Conservation (phyloP, 257 asterid genomes). For the Gentiana dahurica region DNA sequence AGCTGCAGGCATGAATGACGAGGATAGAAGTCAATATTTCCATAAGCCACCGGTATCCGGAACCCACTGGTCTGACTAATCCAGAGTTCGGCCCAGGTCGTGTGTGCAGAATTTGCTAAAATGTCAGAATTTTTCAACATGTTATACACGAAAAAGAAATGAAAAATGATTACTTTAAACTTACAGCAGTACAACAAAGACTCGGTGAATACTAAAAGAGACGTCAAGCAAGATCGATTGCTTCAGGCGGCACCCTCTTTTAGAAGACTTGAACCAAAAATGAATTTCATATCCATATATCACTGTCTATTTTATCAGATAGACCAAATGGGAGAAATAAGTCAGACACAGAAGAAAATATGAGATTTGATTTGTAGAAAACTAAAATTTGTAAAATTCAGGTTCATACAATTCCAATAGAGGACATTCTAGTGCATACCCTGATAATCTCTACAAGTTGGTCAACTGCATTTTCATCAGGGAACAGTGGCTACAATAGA, state of each 20-base stretch:
- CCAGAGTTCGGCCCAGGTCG: too few relatives aligned
- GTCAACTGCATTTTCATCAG: slow-evolving; percentile 94
- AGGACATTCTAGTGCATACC: slow-evolving; percentile 27
- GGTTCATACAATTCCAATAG: slow-evolving; percentile 52
- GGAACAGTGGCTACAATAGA: slow-evolving; percentile 64
- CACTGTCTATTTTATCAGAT: not conserved
- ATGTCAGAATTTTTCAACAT: not conserved
- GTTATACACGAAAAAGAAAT: not conserved
- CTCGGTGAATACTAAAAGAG: slow-evolving; percentile 87
- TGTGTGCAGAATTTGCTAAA: too few relatives aligned
- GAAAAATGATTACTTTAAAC: slow-evolving; percentile 2
- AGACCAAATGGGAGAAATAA: not conserved
- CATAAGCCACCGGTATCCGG: too few relatives aligned
- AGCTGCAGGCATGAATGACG: too few relatives aligned
- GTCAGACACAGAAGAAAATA: not conserved
- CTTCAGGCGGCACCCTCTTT: slow-evolving; percentile 92
- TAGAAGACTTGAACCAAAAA: slow-evolving; percentile 47
- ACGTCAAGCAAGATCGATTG: slow-evolving; percentile 90
- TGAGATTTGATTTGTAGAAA: slow-evolving; percentile 91
- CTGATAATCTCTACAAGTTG: slow-evolving; percentile 93
- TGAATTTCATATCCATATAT: slow-evolving; percentile 11
- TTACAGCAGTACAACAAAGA: slow-evolving; percentile 83
- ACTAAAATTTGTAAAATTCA: slow-evolving; percentile 77
- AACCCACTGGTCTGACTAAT: too few relatives aligned
- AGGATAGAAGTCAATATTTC: too few relatives aligned